Conservation (phyloP, 2,329 filamentous ascomycete genomes). For the Penicillium glabrum region DNA sequence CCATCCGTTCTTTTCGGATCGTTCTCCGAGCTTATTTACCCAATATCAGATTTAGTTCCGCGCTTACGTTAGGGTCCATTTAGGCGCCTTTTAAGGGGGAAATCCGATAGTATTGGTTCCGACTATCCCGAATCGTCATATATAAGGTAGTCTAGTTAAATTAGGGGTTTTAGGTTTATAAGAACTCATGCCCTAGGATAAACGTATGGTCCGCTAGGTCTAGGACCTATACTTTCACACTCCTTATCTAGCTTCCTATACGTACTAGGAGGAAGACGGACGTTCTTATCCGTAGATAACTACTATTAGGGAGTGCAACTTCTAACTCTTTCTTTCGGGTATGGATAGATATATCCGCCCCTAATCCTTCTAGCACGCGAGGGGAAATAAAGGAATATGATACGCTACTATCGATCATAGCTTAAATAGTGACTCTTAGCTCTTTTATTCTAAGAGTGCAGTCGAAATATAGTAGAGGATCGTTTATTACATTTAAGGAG, state of each 20-base stretch:
- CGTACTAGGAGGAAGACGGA: neutral
- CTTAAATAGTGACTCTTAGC: neutral
- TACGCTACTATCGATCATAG: neutral
- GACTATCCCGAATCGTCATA: neutral
- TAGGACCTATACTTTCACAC: neutral
- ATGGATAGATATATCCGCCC: neutral
- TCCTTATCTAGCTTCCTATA: neutral
- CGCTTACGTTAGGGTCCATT: rapidly evolving
- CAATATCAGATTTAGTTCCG: neutral
- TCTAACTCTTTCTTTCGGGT: neutral
- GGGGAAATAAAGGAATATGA: neutral
- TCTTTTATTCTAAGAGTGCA: no score
- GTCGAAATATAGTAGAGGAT: no score
- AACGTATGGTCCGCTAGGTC: neutral
- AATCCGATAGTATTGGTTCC: neutral
- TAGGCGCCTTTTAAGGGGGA: neutral
- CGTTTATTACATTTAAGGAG: no score
- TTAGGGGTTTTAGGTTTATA: neutral
- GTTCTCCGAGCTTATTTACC: no score
- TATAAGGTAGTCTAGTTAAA: neutral
- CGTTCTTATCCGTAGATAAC: neutral
- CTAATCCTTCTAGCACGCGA: neutral
- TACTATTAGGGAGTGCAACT: neutral
- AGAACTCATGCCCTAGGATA: neutral
- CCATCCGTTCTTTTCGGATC: no score